Percentiles rank a stretch among this genome's conserved stretches.
phyloP scores from a whole-genome alignment of 441 rosid genomes.

The Brassica hybrid region DNA sequence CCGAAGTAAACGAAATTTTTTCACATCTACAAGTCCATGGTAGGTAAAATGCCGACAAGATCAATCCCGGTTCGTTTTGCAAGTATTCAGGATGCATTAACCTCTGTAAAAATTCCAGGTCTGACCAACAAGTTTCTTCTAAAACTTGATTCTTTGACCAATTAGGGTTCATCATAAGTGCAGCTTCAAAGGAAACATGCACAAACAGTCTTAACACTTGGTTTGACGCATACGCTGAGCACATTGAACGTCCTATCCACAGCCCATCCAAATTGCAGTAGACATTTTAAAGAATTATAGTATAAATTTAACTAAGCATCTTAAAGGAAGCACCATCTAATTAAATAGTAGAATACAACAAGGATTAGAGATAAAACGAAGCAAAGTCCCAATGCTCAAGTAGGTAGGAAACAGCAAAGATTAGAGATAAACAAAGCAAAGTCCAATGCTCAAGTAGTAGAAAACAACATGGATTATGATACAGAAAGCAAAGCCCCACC shows the following conservation, averaged over 20 bases:
- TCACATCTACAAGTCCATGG: constrained; percentile 12
- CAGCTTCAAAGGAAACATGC: constrained; percentile 63
- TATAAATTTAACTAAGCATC: not conserved
- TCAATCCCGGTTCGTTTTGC: constrained; percentile 57
- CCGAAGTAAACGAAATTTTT: too few species aligned
- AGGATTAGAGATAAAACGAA: not conserved
- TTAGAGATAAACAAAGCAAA: not conserved
- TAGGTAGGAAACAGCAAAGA: not conserved
- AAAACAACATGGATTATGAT: constrained; percentile 29
- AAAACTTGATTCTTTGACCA: constrained; percentile 57
- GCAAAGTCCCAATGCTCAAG: not conserved
- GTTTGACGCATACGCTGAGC: constrained; percentile 66
- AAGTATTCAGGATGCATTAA: constrained; percentile 17
- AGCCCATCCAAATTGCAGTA: constrained; percentile 29
- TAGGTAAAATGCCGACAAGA: constrained; percentile 60
- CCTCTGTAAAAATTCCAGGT: constrained; percentile 68
- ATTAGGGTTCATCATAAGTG: constrained; percentile 60
- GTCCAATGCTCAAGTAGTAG: not conserved
- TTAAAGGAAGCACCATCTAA: not conserved
- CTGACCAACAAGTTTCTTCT: constrained; percentile 77
- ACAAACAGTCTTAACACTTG: constrained; percentile 63
- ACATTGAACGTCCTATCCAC: constrained; percentile 70
- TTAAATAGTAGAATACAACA: not conserved
- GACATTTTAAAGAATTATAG: not conserved
- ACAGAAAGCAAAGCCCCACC: constrained; percentile 18